Evolutionary conservation across 2,329 filamentous ascomycete genomes (phyloP).

Genomic region (Xylariomycetidae sp.): DNA sequence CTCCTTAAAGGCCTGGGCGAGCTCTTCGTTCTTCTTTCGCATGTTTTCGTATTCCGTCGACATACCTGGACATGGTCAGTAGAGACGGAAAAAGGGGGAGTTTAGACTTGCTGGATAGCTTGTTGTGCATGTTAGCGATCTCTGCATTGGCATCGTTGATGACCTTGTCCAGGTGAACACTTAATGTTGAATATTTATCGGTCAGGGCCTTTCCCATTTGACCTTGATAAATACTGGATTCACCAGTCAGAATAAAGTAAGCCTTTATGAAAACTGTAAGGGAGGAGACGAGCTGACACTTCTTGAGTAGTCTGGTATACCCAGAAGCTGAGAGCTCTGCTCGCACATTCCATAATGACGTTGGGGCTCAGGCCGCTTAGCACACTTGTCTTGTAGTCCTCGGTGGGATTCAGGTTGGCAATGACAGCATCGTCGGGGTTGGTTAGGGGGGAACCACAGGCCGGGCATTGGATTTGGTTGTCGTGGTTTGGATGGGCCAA

Average conservation of each 20-base stretch:
- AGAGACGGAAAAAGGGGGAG: not conserved
- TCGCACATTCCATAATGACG: constrained; percentile 81
- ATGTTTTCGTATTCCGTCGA: constrained; percentile 58
- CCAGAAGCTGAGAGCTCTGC: constrained; percentile 77
- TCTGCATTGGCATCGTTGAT: constrained; percentile 72
- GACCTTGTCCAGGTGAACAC: constrained; percentile 64
- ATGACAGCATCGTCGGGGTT: constrained; percentile 73
- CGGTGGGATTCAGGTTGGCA: constrained; percentile 68
- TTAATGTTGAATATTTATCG: constrained; percentile 65
- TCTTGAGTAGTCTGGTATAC: constrained; percentile 81
- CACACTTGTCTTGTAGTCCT: constrained; percentile 86
- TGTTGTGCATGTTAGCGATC: constrained; percentile 61
- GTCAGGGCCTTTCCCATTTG: constrained; percentile 66
- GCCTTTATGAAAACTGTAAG: no score
- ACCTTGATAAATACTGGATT: constrained; percentile 67
- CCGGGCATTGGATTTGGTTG: constrained; percentile 61
- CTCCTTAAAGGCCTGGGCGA: constrained; percentile 61
- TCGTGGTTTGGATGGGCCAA: constrained; percentile 52
- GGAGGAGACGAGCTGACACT: constrained; percentile 59
- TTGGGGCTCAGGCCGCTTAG: constrained; percentile 77
- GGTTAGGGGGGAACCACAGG: constrained; percentile 63
- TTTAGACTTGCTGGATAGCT: constrained; percentile 58
- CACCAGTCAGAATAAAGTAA: constrained; percentile 1
- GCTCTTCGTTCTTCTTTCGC: constrained; percentile 66
- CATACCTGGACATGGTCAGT: constrained; percentile 37